Conservation (phyloP, 805 yeast species). For the Zygotorulaspora danielsina region DNA sequence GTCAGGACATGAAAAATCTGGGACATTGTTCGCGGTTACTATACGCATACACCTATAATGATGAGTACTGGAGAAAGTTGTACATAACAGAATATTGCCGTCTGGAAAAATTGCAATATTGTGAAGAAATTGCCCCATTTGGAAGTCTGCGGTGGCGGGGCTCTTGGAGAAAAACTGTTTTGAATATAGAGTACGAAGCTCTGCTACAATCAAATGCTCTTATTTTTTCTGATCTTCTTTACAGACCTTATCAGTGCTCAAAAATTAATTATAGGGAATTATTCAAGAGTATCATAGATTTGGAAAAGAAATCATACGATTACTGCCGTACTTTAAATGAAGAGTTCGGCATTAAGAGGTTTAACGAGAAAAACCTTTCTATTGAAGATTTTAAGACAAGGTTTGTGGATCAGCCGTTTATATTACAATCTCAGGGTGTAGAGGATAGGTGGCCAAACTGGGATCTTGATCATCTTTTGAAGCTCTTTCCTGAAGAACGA, state of each 20-base stretch:
- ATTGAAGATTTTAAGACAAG: constrained; percentile 43
- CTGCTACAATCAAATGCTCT: constrained; percentile 43
- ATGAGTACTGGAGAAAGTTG: constrained; percentile 73
- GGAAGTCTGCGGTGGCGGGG: constrained; percentile 58
- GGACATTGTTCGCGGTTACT: constrained; percentile 60
- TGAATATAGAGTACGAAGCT: constrained; percentile 44
- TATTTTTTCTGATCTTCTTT: constrained; percentile 72
- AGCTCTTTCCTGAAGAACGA: constrained; percentile 52
- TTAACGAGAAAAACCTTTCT: constrained; percentile 43
- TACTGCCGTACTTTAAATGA: constrained; percentile 21
- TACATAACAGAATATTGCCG: constrained; percentile 37
- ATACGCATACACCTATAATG: constrained; percentile 70
- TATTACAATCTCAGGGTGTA: constrained; percentile 36
- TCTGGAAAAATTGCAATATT: constrained; percentile 19
- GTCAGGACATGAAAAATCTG: constrained; percentile 47
- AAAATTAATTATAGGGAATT: constrained; percentile 55
- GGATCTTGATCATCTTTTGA: constrained; percentile 47
- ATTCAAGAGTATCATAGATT: constrained; percentile 46
- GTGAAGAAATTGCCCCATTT: constrained; percentile 24
- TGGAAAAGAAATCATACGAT: constrained; percentile 37
- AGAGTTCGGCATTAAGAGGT: constrained; percentile 46
- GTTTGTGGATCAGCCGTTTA: constrained; percentile 61
- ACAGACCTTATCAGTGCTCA: constrained; percentile 78
- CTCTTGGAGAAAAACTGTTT: constrained; percentile 68
- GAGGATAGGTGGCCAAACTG: constrained; percentile 60